Conservation (phyloP, 768 basidiomycete genomes). For the Pisolithus marmoratus region DNA sequence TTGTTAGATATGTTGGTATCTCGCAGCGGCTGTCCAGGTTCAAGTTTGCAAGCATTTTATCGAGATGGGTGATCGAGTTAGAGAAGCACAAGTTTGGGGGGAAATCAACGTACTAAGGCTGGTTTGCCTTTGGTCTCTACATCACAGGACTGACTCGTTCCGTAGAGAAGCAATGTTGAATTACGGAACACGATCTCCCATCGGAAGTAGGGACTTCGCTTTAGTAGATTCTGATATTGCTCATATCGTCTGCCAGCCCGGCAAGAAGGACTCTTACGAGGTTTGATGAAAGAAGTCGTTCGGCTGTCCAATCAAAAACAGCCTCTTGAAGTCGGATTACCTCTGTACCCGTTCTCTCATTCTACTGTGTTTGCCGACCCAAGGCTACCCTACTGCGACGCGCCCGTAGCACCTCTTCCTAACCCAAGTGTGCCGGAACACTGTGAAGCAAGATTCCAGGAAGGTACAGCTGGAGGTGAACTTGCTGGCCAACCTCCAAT, state of each 20-base stretch:
- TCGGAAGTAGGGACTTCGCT: constrained; percentile 57
- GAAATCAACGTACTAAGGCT: constrained; percentile 82
- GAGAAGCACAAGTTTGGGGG: constrained; percentile 78
- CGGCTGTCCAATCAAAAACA: constrained; percentile 76
- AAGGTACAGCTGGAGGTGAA: constrained; percentile 7
- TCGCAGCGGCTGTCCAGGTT: constrained; percentile 81
- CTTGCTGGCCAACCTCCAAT: not conserved
- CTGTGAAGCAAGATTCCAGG: constrained; percentile 1
- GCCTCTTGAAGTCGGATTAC: constrained; percentile 74
- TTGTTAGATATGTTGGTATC: constrained; percentile 81
- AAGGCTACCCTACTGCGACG: constrained; percentile 28
- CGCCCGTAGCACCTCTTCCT: constrained; percentile 25
- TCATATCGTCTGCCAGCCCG: constrained; percentile 46
- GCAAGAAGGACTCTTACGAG: constrained; percentile 77
- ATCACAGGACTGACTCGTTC: constrained; percentile 4
- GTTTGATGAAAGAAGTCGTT: constrained; percentile 80
- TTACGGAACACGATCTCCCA: constrained; percentile 74
- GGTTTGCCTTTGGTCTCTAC: constrained; percentile 11
- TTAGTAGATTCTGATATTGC: not conserved
- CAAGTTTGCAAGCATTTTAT: constrained; percentile 85
- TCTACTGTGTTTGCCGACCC: constrained; percentile 53
- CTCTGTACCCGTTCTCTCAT: constrained; percentile 78
- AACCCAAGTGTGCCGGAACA: constrained; percentile 13
- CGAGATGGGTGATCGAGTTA: constrained; percentile 66
- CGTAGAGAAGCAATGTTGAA: constrained; percentile 76